Percentiles rank a stretch among this genome's conserved stretches.
These are phyloP conservation scores for Leucocoprinus birnbaumii DNA, from an alignment of 768 basidiomycete genomes.

Conservation along the genomic window DNA sequence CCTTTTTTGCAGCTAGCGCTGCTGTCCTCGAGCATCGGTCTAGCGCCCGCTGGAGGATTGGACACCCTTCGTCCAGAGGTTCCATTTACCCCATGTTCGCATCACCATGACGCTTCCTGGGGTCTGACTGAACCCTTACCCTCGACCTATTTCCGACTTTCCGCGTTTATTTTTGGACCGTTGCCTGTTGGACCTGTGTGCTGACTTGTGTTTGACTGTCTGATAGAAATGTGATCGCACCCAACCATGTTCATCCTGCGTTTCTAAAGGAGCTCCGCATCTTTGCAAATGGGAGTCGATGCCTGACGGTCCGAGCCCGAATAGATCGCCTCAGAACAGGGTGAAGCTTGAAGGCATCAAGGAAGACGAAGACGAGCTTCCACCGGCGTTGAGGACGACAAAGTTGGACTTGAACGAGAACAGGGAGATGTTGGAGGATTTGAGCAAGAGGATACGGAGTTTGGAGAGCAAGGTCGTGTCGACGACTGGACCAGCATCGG, in stretches of 20 bases:
- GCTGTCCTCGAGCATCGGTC: background rate
- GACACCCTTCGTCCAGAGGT: too few species aligned
- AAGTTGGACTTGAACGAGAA: constrained; percentile 8
- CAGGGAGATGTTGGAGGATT: background rate
- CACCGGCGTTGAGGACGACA: background rate
- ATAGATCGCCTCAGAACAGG: constrained; percentile 24
- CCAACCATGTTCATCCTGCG: constrained; percentile 39
- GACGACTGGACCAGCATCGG: background rate
- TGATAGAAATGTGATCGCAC: constrained; percentile 49
- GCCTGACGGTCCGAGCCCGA: constrained; percentile 35
- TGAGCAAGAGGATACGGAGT: constrained; percentile 2
- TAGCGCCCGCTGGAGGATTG: background rate
- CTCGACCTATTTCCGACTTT: constrained; percentile 5
- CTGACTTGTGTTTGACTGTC: constrained; percentile 3
- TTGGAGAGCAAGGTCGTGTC: constrained; percentile 7
- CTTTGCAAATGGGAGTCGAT: constrained; percentile 45
- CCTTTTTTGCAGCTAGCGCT: constrained; percentile 4
- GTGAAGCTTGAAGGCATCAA: background rate
- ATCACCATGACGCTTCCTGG: too few species aligned
- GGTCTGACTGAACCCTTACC: background rate
- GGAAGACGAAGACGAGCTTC: constrained; percentile 2
- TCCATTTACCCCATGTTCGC: background rate
- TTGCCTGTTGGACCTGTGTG: background rate
- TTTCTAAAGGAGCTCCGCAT: constrained; percentile 36
- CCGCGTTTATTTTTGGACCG: constrained; percentile 1